phyloP scores from a whole-genome alignment of 192 early-diverging fungal species.

The Rhizophlyctis rosea region DNA sequence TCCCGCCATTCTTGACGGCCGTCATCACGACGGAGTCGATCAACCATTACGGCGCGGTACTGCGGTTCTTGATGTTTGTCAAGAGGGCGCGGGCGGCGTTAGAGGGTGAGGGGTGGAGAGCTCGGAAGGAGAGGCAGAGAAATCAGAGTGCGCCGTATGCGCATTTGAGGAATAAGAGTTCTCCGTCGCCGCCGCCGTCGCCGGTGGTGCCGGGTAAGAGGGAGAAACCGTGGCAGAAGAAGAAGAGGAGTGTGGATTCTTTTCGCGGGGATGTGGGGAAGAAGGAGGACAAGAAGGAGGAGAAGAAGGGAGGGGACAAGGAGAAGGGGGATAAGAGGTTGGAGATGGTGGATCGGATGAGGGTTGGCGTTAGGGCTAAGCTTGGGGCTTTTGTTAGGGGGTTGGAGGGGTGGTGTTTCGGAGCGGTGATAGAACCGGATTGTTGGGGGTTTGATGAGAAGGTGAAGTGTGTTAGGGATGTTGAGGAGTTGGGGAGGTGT shows the following conservation, averaged over 20 bases:
- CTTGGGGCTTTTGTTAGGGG: neutral
- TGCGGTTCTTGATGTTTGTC: neutral
- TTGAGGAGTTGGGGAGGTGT: neutral
- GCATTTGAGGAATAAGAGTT: no score
- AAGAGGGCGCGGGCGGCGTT: neutral
- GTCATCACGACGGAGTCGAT: neutral
- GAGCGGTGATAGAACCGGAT: neutral
- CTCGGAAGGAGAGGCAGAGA: neutral
- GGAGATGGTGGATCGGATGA: neutral
- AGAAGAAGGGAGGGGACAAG: neutral
- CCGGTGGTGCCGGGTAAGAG: no score
- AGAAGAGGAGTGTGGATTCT: no score
- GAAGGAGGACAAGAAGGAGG: no score
- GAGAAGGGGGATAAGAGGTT: no score
- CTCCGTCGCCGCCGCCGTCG: no score
- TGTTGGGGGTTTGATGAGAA: neutral
- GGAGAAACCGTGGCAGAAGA: no score
- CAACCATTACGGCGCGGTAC: neutral
- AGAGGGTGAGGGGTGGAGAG: neutral
- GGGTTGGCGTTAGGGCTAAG: neutral
- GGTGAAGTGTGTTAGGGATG: neutral
- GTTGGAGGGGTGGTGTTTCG: neutral
- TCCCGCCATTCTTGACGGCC: neutral
- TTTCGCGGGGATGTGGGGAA: no score
- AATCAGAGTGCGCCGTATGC: no score